A percentile compares a stretch with the other conserved stretches of the same genome.
These are phyloP conservation scores for Vanrija sp. DNA, from an alignment of 1,284 basidiomycete species.

Conservation along the genomic window DNA sequence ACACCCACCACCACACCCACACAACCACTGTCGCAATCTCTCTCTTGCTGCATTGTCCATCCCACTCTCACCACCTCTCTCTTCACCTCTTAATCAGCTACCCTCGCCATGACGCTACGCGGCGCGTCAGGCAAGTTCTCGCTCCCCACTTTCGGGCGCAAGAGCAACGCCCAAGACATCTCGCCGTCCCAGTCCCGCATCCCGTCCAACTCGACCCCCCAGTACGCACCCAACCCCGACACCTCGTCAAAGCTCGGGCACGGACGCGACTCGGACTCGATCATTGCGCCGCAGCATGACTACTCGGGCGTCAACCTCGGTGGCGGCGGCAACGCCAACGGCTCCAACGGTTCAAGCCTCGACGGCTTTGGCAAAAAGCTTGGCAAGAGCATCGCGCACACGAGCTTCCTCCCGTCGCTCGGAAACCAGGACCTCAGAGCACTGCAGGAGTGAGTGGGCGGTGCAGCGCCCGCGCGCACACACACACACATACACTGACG, in stretches of 20 bases:
- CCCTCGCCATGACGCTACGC: constrained; percentile 28
- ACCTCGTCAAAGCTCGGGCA: background rate
- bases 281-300: background rate
- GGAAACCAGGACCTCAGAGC: constrained; percentile 78
- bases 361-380: constrained; percentile 37
- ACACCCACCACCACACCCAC: no score
- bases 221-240: no score
- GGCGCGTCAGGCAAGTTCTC: constrained; percentile 41
- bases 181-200: background rate
- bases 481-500: background rate
- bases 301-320: background rate
- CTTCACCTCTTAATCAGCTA: no score
- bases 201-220: background rate
- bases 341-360: constrained; percentile 1
- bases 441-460: constrained; percentile 57
- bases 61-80: background rate
- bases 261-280: constrained; percentile 1
- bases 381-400: constrained; percentile 43
- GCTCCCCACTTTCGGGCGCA: constrained; percentile 32
- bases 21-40: background rate
- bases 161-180: constrained; percentile 6
- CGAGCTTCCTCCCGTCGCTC: constrained; percentile 59
- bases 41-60: background rate
- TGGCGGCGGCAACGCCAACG: constrained; percentile 10
- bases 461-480: background rate